Evolutionary conservation across 23 red algal genomes (phyloP), one percentile per base, ranked within the genome.

Genomic region (Gracilaria domingensis): DNA sequence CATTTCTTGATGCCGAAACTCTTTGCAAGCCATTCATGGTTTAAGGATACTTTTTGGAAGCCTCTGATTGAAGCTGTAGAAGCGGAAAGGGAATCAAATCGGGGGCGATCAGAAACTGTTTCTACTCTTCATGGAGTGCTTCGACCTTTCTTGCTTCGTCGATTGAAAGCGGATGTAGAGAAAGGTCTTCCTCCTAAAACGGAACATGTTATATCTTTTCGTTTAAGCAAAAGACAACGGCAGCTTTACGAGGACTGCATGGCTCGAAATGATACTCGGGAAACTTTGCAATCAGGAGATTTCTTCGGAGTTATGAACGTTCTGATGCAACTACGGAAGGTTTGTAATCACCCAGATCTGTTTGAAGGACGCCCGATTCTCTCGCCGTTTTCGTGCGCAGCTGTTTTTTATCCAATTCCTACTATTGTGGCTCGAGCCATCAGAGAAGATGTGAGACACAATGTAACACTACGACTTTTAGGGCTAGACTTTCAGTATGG

Each of bases 241-340:
- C 90, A 90, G 47, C 75, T 99, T 16, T 99, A 99, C 64, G 93
- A 99, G 40, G 88, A 96, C 79, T 99, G 96, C 45, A 91, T 96
- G 84, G 72, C 91, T 12, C 81, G 97, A 42, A 75, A 72, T 55
- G 81, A 94, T 39, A 86, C 87, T 36, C 78, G 74, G n/a, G 93
- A 91, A 73, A 94, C 87, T 26, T 71, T 99, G 23, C 24, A 77
- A 28, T 70, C 89, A 24, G 87, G 94, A 75, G 85, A 99, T 66
- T 85, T 89, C 60, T 45, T 98, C 36, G 71, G 78, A 13, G 95
- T 99, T 35, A 99, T 96, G 94, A 99, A 96, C 40, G 81, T 99
- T 64, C 80, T 99, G 69, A 94, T 99, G 89, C 97, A 99, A 80
- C 83, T 99, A 65, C 93, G 97, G 61, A 99, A 99, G 76, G 97